Evolutionary conservation across 78 protist genomes (phyloP).

Genomic region (Dictyostelium purpureum): DNA sequence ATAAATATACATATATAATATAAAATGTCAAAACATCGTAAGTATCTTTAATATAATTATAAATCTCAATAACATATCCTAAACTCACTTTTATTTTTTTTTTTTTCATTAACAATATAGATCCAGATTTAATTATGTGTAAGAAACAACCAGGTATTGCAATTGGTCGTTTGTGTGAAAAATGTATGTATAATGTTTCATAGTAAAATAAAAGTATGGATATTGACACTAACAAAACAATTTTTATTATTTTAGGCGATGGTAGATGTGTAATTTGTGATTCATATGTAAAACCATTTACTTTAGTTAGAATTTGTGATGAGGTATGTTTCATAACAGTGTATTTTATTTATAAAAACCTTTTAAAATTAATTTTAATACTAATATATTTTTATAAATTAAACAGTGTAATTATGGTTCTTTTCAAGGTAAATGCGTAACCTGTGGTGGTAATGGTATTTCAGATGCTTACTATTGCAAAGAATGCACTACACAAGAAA

Average conservation of each 20-base stretch:
- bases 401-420: slow-evolving; percentile 94
- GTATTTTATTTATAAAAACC: neutral
- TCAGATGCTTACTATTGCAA: slow-evolving; percentile 97
- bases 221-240: no score
- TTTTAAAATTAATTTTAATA: no score
- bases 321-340: slow-evolving; percentile 64
- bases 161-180: slow-evolving; percentile 91
- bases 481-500: slow-evolving; percentile 94
- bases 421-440: slow-evolving; percentile 91
- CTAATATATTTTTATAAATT: neutral
- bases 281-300: slow-evolving; percentile 90
- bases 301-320: slow-evolving; percentile 95
- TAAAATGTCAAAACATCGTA: slow-evolving; percentile 31
- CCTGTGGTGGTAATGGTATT: slow-evolving; percentile 93
- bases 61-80: neutral
- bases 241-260: slow-evolving; percentile 86
- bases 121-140: slow-evolving; percentile 93
- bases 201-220: no score
- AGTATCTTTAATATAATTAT: neutral
- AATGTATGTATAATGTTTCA: slow-evolving; percentile 65
- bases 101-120: neutral
- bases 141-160: slow-evolving; percentile 92
- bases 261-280: slow-evolving; percentile 97
- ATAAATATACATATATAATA: neutral
- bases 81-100: neutral